These are phyloP conservation scores for Apostasia shenzhenica DNA, from an alignment of 106 monocot genomes.

Conservation along the genomic window DNA sequence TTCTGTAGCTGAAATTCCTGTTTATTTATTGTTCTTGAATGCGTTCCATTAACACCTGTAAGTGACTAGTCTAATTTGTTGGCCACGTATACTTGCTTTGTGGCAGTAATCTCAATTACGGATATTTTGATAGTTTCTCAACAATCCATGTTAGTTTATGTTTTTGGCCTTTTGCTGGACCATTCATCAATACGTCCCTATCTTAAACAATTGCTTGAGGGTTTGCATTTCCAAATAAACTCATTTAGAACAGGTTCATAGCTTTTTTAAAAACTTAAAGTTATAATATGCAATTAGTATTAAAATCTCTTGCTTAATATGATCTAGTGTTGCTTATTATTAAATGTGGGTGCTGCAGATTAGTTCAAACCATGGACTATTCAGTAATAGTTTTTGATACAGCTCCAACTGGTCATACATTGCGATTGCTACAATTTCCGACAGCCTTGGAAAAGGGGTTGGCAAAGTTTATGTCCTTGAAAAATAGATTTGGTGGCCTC, in stretches of 20 bases:
- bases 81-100: too few relatives aligned
- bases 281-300: background rate
- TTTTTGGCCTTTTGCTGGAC: too few relatives aligned
- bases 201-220: too few relatives aligned
- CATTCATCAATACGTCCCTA: too few relatives aligned
- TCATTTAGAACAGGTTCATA: too few relatives aligned
- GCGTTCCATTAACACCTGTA: too few relatives aligned
- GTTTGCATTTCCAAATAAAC: too few relatives aligned
- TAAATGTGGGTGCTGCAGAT: slow-evolving; percentile 37
- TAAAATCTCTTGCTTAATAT: background rate
- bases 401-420: slow-evolving; percentile 95
- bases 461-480: slow-evolving; percentile 75
- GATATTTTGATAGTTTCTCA: too few relatives aligned
- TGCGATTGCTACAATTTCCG: slow-evolving; percentile 84
- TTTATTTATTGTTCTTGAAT: background rate
- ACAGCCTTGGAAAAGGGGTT: slow-evolving; percentile 90
- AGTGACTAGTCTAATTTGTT: too few relatives aligned
- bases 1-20: background rate
- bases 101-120: too few relatives aligned
- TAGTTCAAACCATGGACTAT: slow-evolving; percentile 98
- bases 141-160: too few relatives aligned
- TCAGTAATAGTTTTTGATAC: slow-evolving; percentile 98
- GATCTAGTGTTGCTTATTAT: slow-evolving; percentile 3
- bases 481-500: slow-evolving; percentile 86
- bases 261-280: too few relatives aligned